Base-by-base conservation (phyloP, 495 filamentous ascomycete genomes). In the Trichoderma erinaceum region DNA sequence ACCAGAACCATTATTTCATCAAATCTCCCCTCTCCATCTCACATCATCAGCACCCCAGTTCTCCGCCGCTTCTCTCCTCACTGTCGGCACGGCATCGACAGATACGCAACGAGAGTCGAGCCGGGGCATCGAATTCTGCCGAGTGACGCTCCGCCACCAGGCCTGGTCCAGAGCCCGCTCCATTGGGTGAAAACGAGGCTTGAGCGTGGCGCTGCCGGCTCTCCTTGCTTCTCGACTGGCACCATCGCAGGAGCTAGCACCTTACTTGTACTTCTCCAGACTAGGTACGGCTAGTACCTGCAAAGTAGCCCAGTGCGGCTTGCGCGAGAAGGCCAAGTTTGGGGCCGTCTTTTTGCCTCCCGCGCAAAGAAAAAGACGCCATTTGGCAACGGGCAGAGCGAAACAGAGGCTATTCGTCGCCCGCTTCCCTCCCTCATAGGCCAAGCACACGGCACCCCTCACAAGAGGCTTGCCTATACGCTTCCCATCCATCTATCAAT, bases 101-200 rank as follows among this genome's bases (percentile, higher is more conserved):
- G 50, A 56, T 3, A 18, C 16, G 50, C 56, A 61, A 23, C 15
- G 56, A 27, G 23, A 58, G 25, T 32, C 25, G 56, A 13, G n/a
- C 56, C 56, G 56, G 56, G 56, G 56, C 56, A 29, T 61, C 56
- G 56, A 61, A 61, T 61, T 61, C 56, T 61, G 56, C 56, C 56
- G 56, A 61, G 56, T 32, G 56, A 61, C 56, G n/a, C 56, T 61
- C 56, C 56, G 56, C 56, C 56, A 61, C 56, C 56, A 46, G 56
- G 56, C 56, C 56, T 13, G 27, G 56, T 32, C 56, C 11, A 32
- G 27, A 61, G 13, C 27, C 56, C 56, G 29, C 56, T 21, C 56
- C 27, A 32, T 35, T 61, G 56, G 56, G 56, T 12, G 56, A 21
- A 32, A 61, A 61, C 56, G 56, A 61, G 23, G 56, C 56, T 61